phyloP scores from a whole-genome alignment of 495 filamentous ascomycete species.

The Cercophora newfieldiana region DNA sequence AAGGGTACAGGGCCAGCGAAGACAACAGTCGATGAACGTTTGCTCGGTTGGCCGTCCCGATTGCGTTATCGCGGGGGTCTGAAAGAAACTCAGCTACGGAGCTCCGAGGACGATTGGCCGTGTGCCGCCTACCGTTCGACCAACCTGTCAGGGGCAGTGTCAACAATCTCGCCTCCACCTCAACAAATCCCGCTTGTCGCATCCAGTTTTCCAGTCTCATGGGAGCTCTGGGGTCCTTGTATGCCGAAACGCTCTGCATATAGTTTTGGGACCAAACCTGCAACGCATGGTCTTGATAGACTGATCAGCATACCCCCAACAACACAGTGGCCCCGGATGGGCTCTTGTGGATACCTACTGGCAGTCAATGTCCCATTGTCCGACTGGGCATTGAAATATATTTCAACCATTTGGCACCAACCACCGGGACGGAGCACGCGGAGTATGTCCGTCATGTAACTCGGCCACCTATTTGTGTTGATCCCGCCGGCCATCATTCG shows the following conservation, averaged over 20 bases:
- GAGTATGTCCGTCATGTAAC: slow-evolving; percentile 76
- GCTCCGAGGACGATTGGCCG: slow-evolving; percentile 11
- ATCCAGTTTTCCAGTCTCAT: slow-evolving; percentile 63
- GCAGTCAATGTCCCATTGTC: slow-evolving; percentile 81
- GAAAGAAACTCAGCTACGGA: slow-evolving; percentile 11
- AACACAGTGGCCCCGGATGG: background rate
- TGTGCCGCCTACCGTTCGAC: slow-evolving; percentile 60
- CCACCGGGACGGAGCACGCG: slow-evolving; percentile 60
- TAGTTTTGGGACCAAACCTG: slow-evolving; percentile 72
- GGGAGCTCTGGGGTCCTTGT: slow-evolving; percentile 71
- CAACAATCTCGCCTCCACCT: slow-evolving; percentile 69
- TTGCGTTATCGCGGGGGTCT: slow-evolving; percentile 63
- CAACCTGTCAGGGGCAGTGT: slow-evolving; percentile 73
- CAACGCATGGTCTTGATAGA: slow-evolving; percentile 60
- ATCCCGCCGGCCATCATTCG: slow-evolving; percentile 78
- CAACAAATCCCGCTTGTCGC: slow-evolving; percentile 67
- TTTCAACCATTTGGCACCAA: slow-evolving; percentile 90
- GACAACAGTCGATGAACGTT: slow-evolving; percentile 62
- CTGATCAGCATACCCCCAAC: slow-evolving; percentile 13
- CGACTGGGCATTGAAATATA: slow-evolving; percentile 85
- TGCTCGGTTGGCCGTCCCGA: slow-evolving; percentile 61
- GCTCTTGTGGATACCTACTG: slow-evolving; percentile 34
- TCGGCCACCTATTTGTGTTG: slow-evolving; percentile 70
- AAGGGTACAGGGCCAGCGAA: slow-evolving; percentile 64
- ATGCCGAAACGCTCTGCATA: slow-evolving; percentile 62